Conservation (phyloP, 2,329 filamentous ascomycete genomes). For the Zalaria obscura region DNA sequence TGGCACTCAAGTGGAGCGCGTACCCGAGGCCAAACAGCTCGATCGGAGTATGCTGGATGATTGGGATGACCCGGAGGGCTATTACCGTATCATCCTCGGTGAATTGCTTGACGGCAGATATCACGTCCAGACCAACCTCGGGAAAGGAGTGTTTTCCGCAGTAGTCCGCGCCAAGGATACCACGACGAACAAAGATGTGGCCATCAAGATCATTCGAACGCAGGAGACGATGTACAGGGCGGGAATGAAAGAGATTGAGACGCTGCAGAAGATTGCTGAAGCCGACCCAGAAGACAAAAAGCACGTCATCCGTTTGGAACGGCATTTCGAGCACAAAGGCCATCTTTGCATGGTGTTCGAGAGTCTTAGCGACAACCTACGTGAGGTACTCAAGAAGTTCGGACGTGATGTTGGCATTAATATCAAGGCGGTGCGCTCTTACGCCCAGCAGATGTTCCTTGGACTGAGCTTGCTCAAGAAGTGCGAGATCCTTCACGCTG, state of each 20-base stretch:
- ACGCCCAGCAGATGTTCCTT: conserved; percentile 88
- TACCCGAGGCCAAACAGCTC: conserved; percentile 40
- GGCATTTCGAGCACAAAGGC: conserved; percentile 83
- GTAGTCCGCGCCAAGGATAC: conserved; percentile 81
- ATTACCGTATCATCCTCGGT: conserved; percentile 88
- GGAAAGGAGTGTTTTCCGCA: conserved; percentile 91
- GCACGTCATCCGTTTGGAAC: conserved; percentile 77
- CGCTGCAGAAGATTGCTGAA: conserved; percentile 73
- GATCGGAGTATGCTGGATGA: conserved; percentile 74
- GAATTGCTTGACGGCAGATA: conserved; percentile 84
- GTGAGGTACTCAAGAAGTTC: conserved; percentile 90
- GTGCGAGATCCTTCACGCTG: conserved; percentile 87
- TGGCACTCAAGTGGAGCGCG: conserved; percentile 30
- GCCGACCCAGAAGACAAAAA: conserved; percentile 81
- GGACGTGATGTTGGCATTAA: conserved; percentile 91
- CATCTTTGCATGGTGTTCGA: conserved; percentile 97
- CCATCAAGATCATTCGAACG: conserved; percentile 95
- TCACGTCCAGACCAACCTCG: conserved; percentile 73
- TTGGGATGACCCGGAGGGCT: conserved; percentile 86
- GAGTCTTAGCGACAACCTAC: conserved; percentile 79
- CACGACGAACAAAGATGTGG: conserved; percentile 56
- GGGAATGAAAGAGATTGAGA: conserved; percentile 86
- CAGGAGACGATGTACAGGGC: conserved; percentile 90
- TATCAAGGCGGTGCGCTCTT: conserved; percentile 70
- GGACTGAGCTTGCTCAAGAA: conserved; percentile 78